Conservation (phyloP, 495 filamentous ascomycete species). For the Lophiotrema nucula region DNA sequence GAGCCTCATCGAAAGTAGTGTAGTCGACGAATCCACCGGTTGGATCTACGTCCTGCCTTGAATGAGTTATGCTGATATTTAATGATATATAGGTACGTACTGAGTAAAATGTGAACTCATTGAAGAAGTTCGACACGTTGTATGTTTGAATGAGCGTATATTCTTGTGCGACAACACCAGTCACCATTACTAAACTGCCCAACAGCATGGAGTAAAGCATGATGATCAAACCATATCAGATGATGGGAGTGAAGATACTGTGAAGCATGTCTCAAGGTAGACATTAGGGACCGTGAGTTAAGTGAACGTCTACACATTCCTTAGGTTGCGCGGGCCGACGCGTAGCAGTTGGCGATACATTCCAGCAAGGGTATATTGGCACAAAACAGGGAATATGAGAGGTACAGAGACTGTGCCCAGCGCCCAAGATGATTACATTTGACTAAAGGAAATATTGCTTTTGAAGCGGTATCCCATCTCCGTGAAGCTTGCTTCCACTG, state of each 20-base stretch:
- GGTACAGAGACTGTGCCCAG: no score
- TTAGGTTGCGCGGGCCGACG: slow-evolving; percentile 18
- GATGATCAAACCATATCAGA: slow-evolving; percentile 1
- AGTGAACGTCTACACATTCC: slow-evolving; percentile 4
- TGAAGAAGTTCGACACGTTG: slow-evolving; percentile 33
- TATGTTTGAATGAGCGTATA: slow-evolving; percentile 20
- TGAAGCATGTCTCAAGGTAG: neutral
- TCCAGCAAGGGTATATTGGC: no score
- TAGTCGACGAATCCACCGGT: slow-evolving; percentile 15
- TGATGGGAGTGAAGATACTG: neutral
- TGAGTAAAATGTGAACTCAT: slow-evolving; percentile 44
- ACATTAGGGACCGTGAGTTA: neutral
- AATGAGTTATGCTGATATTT: neutral
- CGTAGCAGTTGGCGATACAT: slow-evolving; percentile 4
- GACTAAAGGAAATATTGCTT: no score
- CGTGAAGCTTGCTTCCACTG: no score
- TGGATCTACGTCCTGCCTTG: slow-evolving; percentile 14
- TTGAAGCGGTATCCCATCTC: no score
- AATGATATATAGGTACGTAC: slow-evolving; percentile 21
- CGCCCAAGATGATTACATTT: no score
- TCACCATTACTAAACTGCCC: no score
- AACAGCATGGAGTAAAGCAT: slow-evolving; percentile 2
- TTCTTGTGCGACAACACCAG: slow-evolving; percentile 1
- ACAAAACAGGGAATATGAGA: no score
- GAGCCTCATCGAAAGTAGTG: slow-evolving; percentile 6